Evolutionary conservation across 768 basidiomycete genomes (phyloP).

Genomic region (Hemileccinum impolitum): DNA sequence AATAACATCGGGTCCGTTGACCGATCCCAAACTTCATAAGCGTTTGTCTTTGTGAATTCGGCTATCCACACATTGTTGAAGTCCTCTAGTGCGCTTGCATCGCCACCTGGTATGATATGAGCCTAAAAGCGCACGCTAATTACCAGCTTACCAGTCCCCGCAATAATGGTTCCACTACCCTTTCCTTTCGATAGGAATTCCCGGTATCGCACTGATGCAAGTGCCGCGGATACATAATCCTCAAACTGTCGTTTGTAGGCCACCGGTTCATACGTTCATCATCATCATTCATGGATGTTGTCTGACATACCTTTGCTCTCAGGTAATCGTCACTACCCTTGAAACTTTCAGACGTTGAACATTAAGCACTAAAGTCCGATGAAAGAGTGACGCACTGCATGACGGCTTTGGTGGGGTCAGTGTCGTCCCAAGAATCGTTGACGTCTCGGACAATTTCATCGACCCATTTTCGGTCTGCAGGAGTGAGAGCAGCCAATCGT

Average conservation of each 20-base stretch:
- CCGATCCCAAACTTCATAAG: constrained; percentile 86
- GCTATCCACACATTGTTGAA: constrained; percentile 88
- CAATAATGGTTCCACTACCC: constrained; percentile 59
- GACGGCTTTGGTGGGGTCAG: constrained; percentile 52
- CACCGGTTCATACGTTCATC: neutral
- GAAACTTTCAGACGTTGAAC: constrained; percentile 51
- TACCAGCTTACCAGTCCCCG: constrained; percentile 46
- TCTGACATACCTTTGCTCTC: constrained; percentile 62
- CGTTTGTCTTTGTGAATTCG: constrained; percentile 84
- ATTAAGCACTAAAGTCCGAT: neutral
- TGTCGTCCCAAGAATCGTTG: constrained; percentile 72
- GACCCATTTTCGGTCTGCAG: constrained; percentile 97
- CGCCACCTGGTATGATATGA: constrained; percentile 43
- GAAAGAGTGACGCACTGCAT: constrained; percentile 55
- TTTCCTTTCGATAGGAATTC: constrained; percentile 78
- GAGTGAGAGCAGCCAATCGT: constrained; percentile 71
- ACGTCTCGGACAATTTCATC: constrained; percentile 90
- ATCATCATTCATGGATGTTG: neutral
- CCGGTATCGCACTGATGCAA: constrained; percentile 86
- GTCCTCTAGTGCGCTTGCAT: constrained; percentile 61
- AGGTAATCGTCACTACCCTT: constrained; percentile 96
- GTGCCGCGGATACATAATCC: constrained; percentile 87
- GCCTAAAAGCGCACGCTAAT: neutral
- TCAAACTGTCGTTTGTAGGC: constrained; percentile 53
- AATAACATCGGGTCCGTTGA: constrained; percentile 91